Conservation (phyloP, 768 basidiomycete genomes). For the Kwoniella europaea region DNA sequence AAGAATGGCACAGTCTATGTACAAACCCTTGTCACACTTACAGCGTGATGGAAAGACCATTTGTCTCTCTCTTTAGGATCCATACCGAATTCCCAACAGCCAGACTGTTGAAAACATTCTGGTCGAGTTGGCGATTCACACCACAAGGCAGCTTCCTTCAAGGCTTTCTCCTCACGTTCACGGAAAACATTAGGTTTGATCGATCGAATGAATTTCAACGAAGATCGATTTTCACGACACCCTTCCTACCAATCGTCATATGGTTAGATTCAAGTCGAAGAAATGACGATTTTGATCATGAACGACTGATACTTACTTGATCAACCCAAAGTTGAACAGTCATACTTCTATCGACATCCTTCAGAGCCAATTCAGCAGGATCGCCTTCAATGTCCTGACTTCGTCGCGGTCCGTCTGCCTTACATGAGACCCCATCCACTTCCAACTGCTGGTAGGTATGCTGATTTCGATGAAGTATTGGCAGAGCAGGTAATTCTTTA, state of each 20-base stretch:
- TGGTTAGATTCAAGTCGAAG: too few relatives aligned
- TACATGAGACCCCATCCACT: background rate
- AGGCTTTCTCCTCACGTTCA: conserved; percentile 32
- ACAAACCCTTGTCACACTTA: conserved; percentile 60
- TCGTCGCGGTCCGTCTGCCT: background rate
- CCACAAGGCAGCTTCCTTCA: conserved; percentile 40
- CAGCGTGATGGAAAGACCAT: conserved; percentile 74
- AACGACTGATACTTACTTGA: conserved; percentile 60
- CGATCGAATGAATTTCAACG: conserved; percentile 68
- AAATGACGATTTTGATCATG: background rate
- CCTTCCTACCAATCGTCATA: conserved; percentile 63
- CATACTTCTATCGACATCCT: conserved; percentile 57
- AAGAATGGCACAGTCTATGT: background rate
- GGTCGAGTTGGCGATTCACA: conserved; percentile 38
- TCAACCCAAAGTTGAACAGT: conserved; percentile 74
- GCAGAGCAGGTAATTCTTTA: conserved; percentile 20
- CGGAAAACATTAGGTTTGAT: conserved; percentile 45
- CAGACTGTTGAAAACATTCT: conserved; percentile 51
- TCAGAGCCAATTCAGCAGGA: conserved; percentile 19
- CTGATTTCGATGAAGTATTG: background rate
- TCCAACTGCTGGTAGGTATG: background rate
- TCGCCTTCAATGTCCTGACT: background rate
- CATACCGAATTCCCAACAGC: conserved; percentile 72
- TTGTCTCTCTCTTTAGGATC: conserved; percentile 61
- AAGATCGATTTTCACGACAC: conserved; percentile 69